These are phyloP conservation scores for Kodamaea hsintzibuensis DNA, from an alignment of 805 yeast species.

Conservation along the genomic window DNA sequence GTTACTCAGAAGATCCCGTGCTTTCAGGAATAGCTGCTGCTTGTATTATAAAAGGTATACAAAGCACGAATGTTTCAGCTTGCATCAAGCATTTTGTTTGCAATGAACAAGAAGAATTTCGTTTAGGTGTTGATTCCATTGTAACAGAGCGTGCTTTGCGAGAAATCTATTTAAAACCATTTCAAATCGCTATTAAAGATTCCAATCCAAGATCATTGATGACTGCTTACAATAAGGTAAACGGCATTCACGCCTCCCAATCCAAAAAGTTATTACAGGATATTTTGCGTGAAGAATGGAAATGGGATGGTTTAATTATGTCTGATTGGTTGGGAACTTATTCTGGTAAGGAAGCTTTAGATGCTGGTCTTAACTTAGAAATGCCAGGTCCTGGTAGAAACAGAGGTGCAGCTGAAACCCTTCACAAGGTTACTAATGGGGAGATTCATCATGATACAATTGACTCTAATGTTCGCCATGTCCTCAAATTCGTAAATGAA, in stretches of 20 bases:
- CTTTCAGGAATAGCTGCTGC: slow-evolving; percentile 49
- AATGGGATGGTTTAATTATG: slow-evolving; percentile 56
- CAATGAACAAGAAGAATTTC: slow-evolving; percentile 61
- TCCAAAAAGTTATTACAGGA: slow-evolving; percentile 44
- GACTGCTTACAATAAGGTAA: slow-evolving; percentile 65
- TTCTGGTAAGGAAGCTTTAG: slow-evolving; percentile 46
- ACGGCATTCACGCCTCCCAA: slow-evolving; percentile 59
- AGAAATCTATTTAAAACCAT: slow-evolving; percentile 64
- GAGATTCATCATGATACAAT: slow-evolving; percentile 43
- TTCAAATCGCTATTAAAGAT: slow-evolving; percentile 56
- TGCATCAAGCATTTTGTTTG: slow-evolving; percentile 63
- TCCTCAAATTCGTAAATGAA: slow-evolving; percentile 49
- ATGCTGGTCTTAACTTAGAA: slow-evolving; percentile 62
- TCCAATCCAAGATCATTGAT: slow-evolving; percentile 55
- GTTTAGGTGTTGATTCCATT: slow-evolving; percentile 48
- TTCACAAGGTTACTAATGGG: slow-evolving; percentile 42
- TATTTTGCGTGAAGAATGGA: slow-evolving; percentile 56
- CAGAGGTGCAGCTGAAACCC: slow-evolving; percentile 42
- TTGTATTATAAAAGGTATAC: slow-evolving; percentile 55
- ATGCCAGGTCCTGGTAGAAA: slow-evolving; percentile 66
- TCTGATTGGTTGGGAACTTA: slow-evolving; percentile 67
- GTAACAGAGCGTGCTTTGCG: slow-evolving; percentile 62
- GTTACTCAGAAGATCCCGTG: slow-evolving; percentile 62
- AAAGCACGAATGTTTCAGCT: slow-evolving; percentile 50
- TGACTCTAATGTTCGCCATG: slow-evolving; percentile 49